phyloP scores from a whole-genome alignment of 164 flowering plant genomes.

The Hamamelis virginiana region DNA sequence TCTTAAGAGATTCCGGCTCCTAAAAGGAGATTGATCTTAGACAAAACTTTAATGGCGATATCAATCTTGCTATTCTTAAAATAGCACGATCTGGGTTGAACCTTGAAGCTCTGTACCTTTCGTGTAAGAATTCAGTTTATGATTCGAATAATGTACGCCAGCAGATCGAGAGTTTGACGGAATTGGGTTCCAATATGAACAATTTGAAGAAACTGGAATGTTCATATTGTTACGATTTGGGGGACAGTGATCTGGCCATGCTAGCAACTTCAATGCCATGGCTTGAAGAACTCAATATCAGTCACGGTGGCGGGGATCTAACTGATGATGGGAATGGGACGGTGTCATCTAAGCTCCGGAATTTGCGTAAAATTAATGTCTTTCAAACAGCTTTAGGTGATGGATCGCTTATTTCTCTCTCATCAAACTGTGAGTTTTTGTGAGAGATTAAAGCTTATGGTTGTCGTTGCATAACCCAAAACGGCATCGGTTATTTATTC shows the following conservation, averaged over 20 bases:
- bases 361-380: not conserved
- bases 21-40: constrained; percentile 1
- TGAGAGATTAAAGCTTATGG: not conserved
- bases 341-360: not conserved
- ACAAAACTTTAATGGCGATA: not conserved
- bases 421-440: not conserved
- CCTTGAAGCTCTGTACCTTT: not conserved
- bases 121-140: not conserved
- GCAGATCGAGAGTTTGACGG: not conserved
- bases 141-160: no score
- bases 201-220: not conserved
- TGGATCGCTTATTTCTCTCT: not conserved
- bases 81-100: not conserved
- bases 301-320: no score
- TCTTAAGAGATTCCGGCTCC: not conserved
- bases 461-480: not conserved
- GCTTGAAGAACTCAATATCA: not conserved
- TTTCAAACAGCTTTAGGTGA: no score
- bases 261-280: not conserved
- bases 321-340: not conserved
- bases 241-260: not conserved
- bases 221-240: not conserved
- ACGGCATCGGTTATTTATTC: not conserved
- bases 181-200: not conserved
- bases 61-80: not conserved